Evolutionary conservation across 257 asterid genomes (phyloP), one percentile per base, ranked within the genome.

Genomic region (Leonotis leonurus): DNA sequence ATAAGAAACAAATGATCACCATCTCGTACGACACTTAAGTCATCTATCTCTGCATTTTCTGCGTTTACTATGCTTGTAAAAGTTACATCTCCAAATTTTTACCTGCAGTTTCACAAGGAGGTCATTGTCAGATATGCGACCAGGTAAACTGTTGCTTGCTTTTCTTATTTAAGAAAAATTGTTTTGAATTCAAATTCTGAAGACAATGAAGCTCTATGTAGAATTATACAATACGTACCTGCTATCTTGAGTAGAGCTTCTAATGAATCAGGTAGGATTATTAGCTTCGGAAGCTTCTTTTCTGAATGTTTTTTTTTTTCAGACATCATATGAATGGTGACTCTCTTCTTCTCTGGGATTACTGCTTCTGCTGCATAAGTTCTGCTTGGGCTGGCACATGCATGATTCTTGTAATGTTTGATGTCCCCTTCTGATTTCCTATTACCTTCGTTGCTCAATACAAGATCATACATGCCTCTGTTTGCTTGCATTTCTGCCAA

Each of bases 1-100:
- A 75, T 46, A 45, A 91, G 74, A 74, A 81, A 88, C 77, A 91
- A 58, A 73, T 88, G 94, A 65, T 91, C 98, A 11, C 96, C 96
- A 59, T 91, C 98, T 54, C 89, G 78, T 64, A 91, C 52, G 60
- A 84, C 90, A 50, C 77, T 77, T 22, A 86, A 4, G 73, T 91
- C 94, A 21, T 91, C 95, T 71, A 91, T 80, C 69, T 86, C 96
- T 71, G 95, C 95, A 54, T 80, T 71, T 64, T 91, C 95, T 43
- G 78, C 81, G 69, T 69, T 84, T 54, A 75, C 73, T 43, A 81
- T 74, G 51, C 68, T 74, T 50, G 83, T 68, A 30, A 88, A 59
- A 62, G 71, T 72, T 65, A 55, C 62, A 51, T 72, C 80, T 49
- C 81, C 95, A 65, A 82, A 86, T 70, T 84, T 70, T 84, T 54